Evolutionary conservation across 345 rosid species (phyloP).

Genomic region (Syzygium oleosum): DNA sequence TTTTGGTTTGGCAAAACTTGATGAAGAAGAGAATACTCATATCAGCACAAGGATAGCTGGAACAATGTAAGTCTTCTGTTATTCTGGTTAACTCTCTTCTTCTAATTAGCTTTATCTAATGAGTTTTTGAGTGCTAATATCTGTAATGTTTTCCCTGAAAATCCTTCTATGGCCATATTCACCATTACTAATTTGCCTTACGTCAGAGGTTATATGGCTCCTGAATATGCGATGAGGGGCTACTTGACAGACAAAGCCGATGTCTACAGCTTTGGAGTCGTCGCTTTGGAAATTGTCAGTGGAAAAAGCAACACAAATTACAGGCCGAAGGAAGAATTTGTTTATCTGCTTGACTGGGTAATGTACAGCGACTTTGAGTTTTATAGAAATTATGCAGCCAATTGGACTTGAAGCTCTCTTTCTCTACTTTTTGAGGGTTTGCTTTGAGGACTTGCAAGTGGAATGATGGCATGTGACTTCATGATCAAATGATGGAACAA

Average conservation of each 20-base stretch:
- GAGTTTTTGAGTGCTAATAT: neutral
- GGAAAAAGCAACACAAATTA: conserved; percentile 95
- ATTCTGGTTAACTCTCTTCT: neutral
- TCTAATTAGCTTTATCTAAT: neutral
- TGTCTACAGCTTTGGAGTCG: conserved; percentile 87
- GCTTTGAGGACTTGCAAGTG: neutral
- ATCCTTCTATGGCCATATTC: neutral
- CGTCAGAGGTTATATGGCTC: conserved; percentile 94
- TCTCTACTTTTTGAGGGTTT: neutral
- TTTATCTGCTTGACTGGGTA: conserved; percentile 95
- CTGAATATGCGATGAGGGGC: conserved; percentile 98
- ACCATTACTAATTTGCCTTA: neutral
- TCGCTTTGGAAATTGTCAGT: conserved; percentile 71
- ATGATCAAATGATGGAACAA: neutral
- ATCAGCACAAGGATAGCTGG: conserved; percentile 70
- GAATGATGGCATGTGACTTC: neutral
- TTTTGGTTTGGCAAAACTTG: conserved; percentile 66
- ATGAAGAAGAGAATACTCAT: conserved; percentile 68
- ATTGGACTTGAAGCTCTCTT: neutral
- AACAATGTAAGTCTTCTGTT: conserved; percentile 37
- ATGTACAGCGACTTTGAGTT: neutral
- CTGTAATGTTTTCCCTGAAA: neutral
- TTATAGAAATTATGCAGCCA: too few species aligned
- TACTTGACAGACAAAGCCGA: conserved; percentile 94
- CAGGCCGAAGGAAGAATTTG: conserved; percentile 91